These are phyloP conservation scores for Lumnitzera racemosa DNA, from an alignment of 345 rosid genomes.

Conservation along the genomic window DNA sequence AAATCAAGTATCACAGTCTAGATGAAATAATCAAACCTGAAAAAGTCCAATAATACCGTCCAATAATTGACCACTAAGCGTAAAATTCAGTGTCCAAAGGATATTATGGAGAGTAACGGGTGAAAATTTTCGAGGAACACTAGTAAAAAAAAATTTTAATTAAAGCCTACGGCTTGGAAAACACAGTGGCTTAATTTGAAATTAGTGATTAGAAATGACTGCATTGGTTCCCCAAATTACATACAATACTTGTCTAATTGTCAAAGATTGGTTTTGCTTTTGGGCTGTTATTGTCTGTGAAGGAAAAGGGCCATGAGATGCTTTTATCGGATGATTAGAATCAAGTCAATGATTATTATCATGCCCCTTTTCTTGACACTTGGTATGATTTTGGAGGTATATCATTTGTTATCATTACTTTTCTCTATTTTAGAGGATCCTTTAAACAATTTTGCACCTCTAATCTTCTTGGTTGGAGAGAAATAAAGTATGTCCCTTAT, in stretches of 20 bases:
- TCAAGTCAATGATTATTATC: slow-evolving; percentile 4
- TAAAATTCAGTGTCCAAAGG: too few species aligned
- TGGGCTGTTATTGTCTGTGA: slow-evolving; percentile 20
- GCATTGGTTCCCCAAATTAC: slow-evolving; percentile 14
- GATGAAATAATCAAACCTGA: too few species aligned
- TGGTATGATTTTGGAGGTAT: slow-evolving; percentile 6
- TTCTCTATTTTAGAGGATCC: neutral
- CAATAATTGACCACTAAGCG: too few species aligned
- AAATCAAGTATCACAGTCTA: too few species aligned
- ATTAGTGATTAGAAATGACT: slow-evolving; percentile 15
- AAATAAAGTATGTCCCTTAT: neutral
- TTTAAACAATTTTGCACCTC: neutral
- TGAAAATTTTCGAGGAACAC: too few species aligned
- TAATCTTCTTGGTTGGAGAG: neutral
- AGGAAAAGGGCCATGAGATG: neutral
- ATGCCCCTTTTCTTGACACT: slow-evolving; percentile 1
- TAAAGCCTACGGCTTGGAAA: too few species aligned
- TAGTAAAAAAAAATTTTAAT: too few species aligned
- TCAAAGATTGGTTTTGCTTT: slow-evolving; percentile 26
- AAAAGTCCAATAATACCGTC: too few species aligned
- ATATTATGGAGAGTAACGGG: too few species aligned
- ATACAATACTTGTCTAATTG: slow-evolving; percentile 6
- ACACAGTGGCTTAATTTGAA: too few species aligned
- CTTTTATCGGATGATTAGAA: slow-evolving; percentile 7
- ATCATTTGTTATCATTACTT: neutral